Evolutionary conservation across 805 yeast genomes (phyloP).

Genomic region (Alloascoidea hylecoeti): DNA sequence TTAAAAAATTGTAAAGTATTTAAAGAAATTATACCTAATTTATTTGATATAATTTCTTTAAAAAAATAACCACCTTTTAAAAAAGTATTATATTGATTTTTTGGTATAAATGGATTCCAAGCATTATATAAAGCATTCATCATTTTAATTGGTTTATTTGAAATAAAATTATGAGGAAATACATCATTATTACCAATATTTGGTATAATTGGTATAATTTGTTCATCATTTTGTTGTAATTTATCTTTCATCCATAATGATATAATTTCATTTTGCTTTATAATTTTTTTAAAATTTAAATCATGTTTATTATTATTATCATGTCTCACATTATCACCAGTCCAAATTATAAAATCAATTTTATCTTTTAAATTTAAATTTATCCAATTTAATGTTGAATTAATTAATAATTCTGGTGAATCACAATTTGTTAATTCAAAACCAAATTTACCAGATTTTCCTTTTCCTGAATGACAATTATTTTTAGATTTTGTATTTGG

Average conservation of each 20-base stretch:
- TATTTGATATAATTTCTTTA: constrained; percentile 58
- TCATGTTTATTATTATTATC: constrained; percentile 65
- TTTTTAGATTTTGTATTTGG: constrained; percentile 30
- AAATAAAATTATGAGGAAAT: constrained; percentile 69
- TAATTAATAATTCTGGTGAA: constrained; percentile 44
- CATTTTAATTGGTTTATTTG: constrained; percentile 74
- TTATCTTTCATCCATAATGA: constrained; percentile 44
- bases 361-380: constrained; percentile 46
- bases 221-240: constrained; percentile 20
- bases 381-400: constrained; percentile 52
- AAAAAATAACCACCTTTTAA: constrained; percentile 60
- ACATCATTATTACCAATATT: constrained; percentile 75
- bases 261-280: constrained; percentile 48
- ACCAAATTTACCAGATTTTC: constrained; percentile 51
- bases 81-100: constrained; percentile 59
- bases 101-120: constrained; percentile 64
- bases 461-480: constrained; percentile 39
- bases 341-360: constrained; percentile 75
- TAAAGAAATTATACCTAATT: constrained; percentile 59
- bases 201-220: constrained; percentile 40
- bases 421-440: constrained; percentile 71
- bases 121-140: constrained; percentile 60
- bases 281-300: constrained; percentile 53
- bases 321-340: constrained; percentile 77
- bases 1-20: constrained; percentile 63